phyloP scores from a whole-genome alignment of 257 asterid species.

The Cinchona pubescens region DNA sequence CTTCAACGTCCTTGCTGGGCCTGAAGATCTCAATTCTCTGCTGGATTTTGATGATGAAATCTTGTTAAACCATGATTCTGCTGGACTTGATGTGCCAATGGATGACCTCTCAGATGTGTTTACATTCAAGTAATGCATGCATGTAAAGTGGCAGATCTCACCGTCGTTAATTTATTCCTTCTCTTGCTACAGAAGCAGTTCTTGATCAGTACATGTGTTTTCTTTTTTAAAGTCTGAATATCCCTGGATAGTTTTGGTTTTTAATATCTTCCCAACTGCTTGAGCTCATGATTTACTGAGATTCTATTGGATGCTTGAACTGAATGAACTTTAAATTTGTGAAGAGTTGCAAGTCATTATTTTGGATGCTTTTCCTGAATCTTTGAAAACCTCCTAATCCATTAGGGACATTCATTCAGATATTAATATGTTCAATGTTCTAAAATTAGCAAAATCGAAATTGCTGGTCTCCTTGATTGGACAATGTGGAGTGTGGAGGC shows the following conservation, averaged over 20 bases:
- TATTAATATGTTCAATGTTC: background rate
- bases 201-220: background rate
- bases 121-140: background rate
- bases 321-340: background rate
- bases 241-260: background rate
- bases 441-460: background rate
- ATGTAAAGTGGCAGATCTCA: background rate
- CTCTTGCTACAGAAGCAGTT: background rate
- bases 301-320: background rate
- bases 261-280: background rate
- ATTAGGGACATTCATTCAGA: background rate
- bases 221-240: background rate
- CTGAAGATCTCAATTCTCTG: background rate
- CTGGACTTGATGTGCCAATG: conserved; percentile 8
- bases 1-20: background rate
- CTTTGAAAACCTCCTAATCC: background rate
- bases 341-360: background rate
- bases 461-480: background rate
- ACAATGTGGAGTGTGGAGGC: background rate
- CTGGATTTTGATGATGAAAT: background rate
- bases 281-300: background rate
- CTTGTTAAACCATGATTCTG: background rate
- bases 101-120: conserved; percentile 7
- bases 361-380: background rate
- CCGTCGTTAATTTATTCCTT: background rate